These are phyloP conservation scores for Pontederia paniculata DNA, from an alignment of 176 grass and related monocot species.

Conservation along the genomic window DNA sequence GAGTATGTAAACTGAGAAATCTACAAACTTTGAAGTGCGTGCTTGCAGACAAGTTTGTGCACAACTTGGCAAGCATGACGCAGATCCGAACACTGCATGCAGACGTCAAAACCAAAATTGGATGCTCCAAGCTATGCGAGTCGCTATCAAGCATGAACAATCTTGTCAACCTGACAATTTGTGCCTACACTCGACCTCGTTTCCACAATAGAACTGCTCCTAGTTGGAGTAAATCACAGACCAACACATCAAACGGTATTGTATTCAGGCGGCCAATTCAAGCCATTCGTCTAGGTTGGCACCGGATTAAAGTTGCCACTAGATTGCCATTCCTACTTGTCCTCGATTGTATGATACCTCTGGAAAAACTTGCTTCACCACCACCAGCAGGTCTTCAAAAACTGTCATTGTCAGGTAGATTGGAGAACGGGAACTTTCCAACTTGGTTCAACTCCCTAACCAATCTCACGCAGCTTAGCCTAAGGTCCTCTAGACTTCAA, in stretches of 20 bases:
- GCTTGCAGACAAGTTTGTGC: neutral
- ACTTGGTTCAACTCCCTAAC: neutral
- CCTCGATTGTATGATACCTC: neutral
- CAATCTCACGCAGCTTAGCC: neutral
- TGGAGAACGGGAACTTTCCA: neutral
- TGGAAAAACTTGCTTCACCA: neutral
- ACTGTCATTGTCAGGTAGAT: neutral
- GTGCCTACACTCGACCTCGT: no score
- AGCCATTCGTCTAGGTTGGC: no score
- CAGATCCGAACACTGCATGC: neutral
- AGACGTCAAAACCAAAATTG: neutral
- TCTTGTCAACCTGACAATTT: neutral
- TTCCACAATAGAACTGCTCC: neutral
- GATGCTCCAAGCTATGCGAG: neutral
- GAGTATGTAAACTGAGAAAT: neutral
- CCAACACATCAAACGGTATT: no score
- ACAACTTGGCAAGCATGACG: neutral
- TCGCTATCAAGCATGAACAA: neutral
- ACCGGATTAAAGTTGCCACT: no score
- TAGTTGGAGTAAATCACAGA: no score
- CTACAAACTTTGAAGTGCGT: neutral
- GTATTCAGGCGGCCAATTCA: no score
- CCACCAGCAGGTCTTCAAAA: neutral
- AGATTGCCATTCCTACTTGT: no score
- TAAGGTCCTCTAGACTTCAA: neutral